These are phyloP conservation scores for Nicotiana knightiana DNA, from an alignment of 257 asterid genomes.

Conservation along the genomic window DNA sequence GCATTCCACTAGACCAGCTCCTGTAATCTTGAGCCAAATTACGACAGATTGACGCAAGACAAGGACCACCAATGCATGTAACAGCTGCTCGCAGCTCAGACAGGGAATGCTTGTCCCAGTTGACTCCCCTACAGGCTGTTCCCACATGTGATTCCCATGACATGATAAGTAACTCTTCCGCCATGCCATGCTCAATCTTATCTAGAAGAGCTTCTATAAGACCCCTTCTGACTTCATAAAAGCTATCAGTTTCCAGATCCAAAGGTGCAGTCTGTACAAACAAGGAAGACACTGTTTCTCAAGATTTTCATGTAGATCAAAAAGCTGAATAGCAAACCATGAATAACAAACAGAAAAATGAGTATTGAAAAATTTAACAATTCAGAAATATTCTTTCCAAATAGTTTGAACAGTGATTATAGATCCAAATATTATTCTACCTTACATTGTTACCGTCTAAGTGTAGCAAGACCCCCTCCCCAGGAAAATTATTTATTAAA, in stretches of 20 bases:
- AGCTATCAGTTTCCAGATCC: conserved; percentile 81
- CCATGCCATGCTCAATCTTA: conserved; percentile 65
- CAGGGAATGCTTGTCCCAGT: conserved; percentile 78
- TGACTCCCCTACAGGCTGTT: conserved; percentile 79
- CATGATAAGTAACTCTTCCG: conserved; percentile 74
- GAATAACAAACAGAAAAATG: background rate
- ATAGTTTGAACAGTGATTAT: background rate
- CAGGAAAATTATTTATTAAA: background rate
- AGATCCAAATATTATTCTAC: background rate
- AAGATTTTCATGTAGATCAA: background rate
- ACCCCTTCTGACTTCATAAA: conserved; percentile 58
- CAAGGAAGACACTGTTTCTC: conserved; percentile 9
- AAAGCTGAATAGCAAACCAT: background rate
- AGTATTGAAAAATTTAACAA: background rate
- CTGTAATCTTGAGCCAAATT: conserved; percentile 87
- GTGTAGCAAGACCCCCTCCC: background rate
- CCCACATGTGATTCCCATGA: conserved; percentile 66
- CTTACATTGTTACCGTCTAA: background rate
- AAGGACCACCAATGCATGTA: conserved; percentile 72
- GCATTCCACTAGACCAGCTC: conserved; percentile 99
- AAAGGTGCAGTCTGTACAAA: conserved; percentile 73
- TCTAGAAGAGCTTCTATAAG: conserved; percentile 57
- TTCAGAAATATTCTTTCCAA: background rate
- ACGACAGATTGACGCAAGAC: conserved; percentile 69
- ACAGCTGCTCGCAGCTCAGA: conserved; percentile 68